A percentile compares a stretch with the other conserved stretches of the same genome.
These are phyloP conservation scores for Skeletonema grethae DNA, from an alignment of 108 stramenopile genomes.

Conservation along the genomic window DNA sequence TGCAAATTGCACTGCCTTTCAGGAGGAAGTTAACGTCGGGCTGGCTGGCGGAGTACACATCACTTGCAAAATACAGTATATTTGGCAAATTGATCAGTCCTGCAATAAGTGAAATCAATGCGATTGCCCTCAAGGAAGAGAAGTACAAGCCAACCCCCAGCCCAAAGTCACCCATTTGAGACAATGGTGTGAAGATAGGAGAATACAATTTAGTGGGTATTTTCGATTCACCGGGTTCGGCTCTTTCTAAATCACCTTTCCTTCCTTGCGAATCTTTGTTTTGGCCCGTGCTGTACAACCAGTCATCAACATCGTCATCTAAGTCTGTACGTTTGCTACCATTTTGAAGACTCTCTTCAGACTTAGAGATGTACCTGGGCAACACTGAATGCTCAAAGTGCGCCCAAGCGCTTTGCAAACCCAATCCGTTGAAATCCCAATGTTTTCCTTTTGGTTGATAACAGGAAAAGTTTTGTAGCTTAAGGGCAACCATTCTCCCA, in stretches of 20 bases:
- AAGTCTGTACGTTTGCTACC: constrained; percentile 13
- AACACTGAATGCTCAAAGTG: constrained; percentile 90
- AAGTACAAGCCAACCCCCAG: constrained; percentile 77
- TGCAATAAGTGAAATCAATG: constrained; percentile 62
- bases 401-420: constrained; percentile 72
- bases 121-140: constrained; percentile 64
- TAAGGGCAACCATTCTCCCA: constrained; percentile 67
- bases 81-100: constrained; percentile 74
- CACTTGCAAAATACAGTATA: constrained; percentile 59
- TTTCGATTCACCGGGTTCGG: constrained; percentile 70
- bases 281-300: constrained; percentile 53
- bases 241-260: constrained; percentile 53
- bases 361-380: constrained; percentile 48
- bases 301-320: constrained; percentile 46
- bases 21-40: constrained; percentile 33
- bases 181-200: constrained; percentile 60
- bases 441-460: constrained; percentile 66
- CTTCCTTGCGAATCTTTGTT: background rate
- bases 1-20: constrained; percentile 69
- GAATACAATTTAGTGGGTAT: constrained; percentile 55
- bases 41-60: constrained; percentile 56
- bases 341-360: constrained; percentile 10
- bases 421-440: constrained; percentile 48
- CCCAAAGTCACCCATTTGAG: constrained; percentile 59
- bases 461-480: constrained; percentile 55